These are phyloP conservation scores for Cyclospora cayetanensis DNA, from an alignment of 169 alveolate species.

Conservation along the genomic window DNA sequence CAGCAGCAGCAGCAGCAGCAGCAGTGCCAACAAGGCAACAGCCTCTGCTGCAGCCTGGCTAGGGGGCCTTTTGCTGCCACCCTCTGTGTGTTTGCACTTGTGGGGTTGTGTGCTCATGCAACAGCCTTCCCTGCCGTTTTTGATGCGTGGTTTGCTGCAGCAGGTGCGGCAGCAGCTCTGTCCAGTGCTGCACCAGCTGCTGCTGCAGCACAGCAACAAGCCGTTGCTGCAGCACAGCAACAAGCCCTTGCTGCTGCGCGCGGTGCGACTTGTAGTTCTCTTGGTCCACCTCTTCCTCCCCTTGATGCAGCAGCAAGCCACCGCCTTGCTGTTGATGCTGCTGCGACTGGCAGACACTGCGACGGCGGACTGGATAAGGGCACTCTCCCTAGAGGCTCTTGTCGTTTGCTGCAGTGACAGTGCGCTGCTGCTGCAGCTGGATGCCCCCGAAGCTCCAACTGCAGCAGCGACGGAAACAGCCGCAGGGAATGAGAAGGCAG, in stretches of 20 bases:
- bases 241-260: slow-evolving; percentile 40
- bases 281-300: background rate
- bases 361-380: slow-evolving; percentile 30
- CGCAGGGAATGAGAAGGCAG: background rate
- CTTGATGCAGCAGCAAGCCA: slow-evolving; percentile 45
- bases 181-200: slow-evolving; percentile 46
- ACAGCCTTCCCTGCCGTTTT: slow-evolving; percentile 15
- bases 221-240: slow-evolving; percentile 30
- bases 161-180: slow-evolving; percentile 60
- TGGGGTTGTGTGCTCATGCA: slow-evolving; percentile 30
- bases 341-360: slow-evolving; percentile 44
- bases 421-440: slow-evolving; percentile 63
- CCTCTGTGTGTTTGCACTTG: slow-evolving; percentile 33
- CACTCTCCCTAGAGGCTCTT: background rate
- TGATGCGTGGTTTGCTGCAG: slow-evolving; percentile 26
- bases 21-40: background rate
- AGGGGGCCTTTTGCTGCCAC: background rate
- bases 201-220: slow-evolving; percentile 43
- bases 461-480: slow-evolving; percentile 28
- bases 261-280: slow-evolving; percentile 15
- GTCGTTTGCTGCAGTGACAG: slow-evolving; percentile 42
- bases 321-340: slow-evolving; percentile 44
- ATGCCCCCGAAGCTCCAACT: slow-evolving; percentile 34
- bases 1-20: slow-evolving; percentile 27
- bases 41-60: slow-evolving; percentile 40